These are phyloP conservation scores for Lactarius vividus DNA, from an alignment of 768 basidiomycete genomes.

Conservation along the genomic window DNA sequence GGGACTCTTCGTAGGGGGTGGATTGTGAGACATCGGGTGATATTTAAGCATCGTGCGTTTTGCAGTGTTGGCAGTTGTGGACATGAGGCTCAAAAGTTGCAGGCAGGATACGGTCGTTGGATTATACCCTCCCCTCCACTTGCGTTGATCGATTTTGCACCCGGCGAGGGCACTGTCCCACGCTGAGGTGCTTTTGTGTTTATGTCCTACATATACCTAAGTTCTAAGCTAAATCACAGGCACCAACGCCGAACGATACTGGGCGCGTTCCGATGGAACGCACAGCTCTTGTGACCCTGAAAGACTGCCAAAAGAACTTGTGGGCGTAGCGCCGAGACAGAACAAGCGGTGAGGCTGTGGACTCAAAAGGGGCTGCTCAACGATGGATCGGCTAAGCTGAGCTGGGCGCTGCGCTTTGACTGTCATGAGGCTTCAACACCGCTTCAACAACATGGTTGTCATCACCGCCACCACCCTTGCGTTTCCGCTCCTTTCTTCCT, in stretches of 20 bases:
- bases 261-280: not conserved
- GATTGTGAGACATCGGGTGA: not conserved
- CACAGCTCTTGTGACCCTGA: constrained; percentile 3
- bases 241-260: not conserved
- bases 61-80: not conserved
- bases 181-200: not conserved
- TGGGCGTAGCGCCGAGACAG: constrained; percentile 11
- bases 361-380: not conserved
- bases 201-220: not conserved
- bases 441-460: constrained; percentile 7
- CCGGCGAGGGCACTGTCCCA: not conserved
- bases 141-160: not conserved
- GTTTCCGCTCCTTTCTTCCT: not conserved
- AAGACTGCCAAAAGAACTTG: not conserved
- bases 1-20: not conserved
- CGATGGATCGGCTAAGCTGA: not conserved
- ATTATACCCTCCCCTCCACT: constrained; percentile 1
- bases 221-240: constrained; percentile 5
- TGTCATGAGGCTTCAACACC: constrained; percentile 5
- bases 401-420: constrained; percentile 2
- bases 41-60: constrained; percentile 7
- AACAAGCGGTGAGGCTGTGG: not conserved
- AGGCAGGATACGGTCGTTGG: not conserved
- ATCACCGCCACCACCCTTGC: constrained; percentile 14
- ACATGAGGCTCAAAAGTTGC: constrained; percentile 1